Evolutionary conservation across 1,284 basidiomycete genomes (phyloP).

Genomic region (Hypsizygus ulmarius): DNA sequence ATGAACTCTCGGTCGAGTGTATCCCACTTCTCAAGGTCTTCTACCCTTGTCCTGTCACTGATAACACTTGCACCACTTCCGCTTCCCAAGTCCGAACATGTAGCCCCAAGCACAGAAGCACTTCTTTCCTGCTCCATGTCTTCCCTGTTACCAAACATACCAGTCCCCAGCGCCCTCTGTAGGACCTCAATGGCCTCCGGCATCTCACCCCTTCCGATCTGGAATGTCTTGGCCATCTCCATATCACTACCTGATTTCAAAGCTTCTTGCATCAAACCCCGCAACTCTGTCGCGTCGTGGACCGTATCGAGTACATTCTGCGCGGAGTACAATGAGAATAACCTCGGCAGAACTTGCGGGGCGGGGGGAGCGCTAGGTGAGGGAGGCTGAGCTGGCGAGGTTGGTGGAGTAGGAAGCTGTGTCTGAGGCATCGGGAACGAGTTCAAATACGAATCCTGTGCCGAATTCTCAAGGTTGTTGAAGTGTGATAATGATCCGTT

Average conservation of each 20-base stretch:
- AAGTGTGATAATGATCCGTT: not conserved
- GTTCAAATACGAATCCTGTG: too few relatives aligned
- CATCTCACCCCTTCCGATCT: conserved; percentile 66
- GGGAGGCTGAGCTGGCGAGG: not conserved
- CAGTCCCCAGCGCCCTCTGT: conserved; percentile 59
- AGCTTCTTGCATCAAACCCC: conserved; percentile 56
- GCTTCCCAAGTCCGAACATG: too few relatives aligned
- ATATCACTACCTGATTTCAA: conserved; percentile 58
- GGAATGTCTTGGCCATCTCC: conserved; percentile 61
- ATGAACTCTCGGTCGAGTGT: conserved; percentile 49
- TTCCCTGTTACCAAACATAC: conserved; percentile 28
- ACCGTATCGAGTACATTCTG: conserved; percentile 59
- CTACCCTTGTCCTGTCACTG: not conserved
- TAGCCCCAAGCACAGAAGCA: too few relatives aligned
- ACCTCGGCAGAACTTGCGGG: conserved; percentile 27
- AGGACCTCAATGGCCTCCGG: conserved; percentile 80
- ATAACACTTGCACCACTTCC: not conserved
- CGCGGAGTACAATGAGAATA: conserved; percentile 35
- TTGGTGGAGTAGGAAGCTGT: not conserved
- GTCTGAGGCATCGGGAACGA: too few relatives aligned
- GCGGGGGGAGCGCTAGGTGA: conserved; percentile 6
- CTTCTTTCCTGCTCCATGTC: conserved; percentile 2
- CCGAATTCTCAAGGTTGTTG: not conserved
- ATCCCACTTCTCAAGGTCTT: conserved; percentile 28
- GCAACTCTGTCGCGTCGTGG: conserved; percentile 56